A percentile compares a stretch with the other conserved stretches of the same genome.
Evolutionary conservation across 1,139 yeast species (phyloP).

Genomic region (Kodamaea derodonti): DNA sequence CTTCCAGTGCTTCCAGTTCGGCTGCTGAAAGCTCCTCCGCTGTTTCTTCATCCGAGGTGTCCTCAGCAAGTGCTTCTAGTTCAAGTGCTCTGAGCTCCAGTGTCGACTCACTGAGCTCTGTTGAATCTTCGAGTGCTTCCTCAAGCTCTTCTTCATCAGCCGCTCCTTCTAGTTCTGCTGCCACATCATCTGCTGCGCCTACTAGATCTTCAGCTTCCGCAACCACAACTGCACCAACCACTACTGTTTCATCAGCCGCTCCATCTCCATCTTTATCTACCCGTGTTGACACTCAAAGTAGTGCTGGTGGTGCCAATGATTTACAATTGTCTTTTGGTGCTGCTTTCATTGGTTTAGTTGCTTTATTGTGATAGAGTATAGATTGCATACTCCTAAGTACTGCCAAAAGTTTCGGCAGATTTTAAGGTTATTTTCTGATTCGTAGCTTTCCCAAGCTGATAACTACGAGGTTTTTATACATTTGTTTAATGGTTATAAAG

Average conservation of each 20-base stretch:
- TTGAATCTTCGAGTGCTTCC: constrained; percentile 11
- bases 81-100: constrained; percentile 15
- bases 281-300: constrained; percentile 6
- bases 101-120: constrained; percentile 11
- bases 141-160: constrained; percentile 4
- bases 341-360: constrained; percentile 17
- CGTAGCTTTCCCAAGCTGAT: too few relatives aligned
- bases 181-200: constrained; percentile 10
- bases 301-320: constrained; percentile 10
- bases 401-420: too few relatives aligned
- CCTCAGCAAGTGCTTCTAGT: constrained; percentile 14
- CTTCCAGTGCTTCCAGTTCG: constrained; percentile 14
- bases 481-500: too few relatives aligned
- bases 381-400: not conserved
- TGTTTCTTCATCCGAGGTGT: constrained; percentile 11
- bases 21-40: constrained; percentile 15
- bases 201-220: constrained; percentile 8
- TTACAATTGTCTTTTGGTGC: constrained; percentile 15
- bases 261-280: constrained; percentile 7
- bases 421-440: too few relatives aligned
- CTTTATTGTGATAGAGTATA: constrained; percentile 14
- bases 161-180: constrained; percentile 12
- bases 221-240: constrained; percentile 10
- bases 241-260: constrained; percentile 13
- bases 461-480: too few relatives aligned